Conservation (phyloP, 2,329 filamentous ascomycete genomes). For the Venturia effusa region DNA sequence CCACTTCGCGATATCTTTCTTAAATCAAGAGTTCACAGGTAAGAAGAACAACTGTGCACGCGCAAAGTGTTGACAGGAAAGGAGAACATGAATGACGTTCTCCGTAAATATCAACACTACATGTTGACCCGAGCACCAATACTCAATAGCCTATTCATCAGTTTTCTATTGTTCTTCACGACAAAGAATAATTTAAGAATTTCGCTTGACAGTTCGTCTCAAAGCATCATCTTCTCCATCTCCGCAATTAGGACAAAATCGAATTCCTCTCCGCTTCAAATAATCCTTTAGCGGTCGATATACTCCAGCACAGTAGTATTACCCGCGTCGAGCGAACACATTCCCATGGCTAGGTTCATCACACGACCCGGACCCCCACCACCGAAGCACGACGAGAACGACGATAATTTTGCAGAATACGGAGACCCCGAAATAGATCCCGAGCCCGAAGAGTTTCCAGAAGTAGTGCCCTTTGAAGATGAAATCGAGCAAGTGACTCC, state of each 20-base stretch:
- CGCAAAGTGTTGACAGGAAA: neutral
- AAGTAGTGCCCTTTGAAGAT: neutral
- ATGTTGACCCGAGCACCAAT: neutral
- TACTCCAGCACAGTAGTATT: neutral
- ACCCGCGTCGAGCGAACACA: neutral
- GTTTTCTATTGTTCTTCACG: neutral
- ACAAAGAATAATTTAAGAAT: neutral
- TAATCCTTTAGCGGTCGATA: neutral
- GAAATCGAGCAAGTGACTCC: neutral
- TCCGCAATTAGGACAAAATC: too few relatives aligned
- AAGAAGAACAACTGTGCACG: too few relatives aligned
- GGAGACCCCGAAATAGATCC: neutral
- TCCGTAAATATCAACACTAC: neutral
- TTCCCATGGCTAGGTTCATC: neutral
- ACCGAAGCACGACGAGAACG: neutral
- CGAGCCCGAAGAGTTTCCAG: neutral
- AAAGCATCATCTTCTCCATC: neutral
- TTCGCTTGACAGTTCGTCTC: neutral
- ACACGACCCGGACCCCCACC: neutral
- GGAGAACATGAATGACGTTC: neutral
- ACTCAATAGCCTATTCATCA: neutral
- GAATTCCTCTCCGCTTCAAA: too few relatives aligned
- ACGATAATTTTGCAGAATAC: neutral
- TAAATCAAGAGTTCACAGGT: too few relatives aligned
- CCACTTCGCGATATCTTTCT: too few relatives aligned